Evolutionary conservation across 768 basidiomycete genomes (phyloP).

Genomic region (Tricholoma matsutake): DNA sequence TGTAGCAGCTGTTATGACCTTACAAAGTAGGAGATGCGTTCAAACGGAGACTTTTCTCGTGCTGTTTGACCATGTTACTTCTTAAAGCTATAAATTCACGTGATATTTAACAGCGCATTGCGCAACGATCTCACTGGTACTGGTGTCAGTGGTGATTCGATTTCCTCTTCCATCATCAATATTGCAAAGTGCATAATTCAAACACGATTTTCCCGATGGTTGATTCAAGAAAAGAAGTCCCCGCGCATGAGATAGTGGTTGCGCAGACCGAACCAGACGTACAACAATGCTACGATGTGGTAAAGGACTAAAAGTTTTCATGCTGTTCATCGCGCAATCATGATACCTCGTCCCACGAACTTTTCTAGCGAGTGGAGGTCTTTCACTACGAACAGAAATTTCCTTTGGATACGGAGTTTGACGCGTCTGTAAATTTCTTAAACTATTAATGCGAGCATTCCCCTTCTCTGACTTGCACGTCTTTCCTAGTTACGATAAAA

Average conservation of each 20-base stretch:
- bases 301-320: slow-evolving; percentile 16
- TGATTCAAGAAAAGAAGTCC: slow-evolving; percentile 13
- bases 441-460: background rate
- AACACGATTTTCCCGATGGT: background rate
- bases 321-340: background rate
- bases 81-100: slow-evolving; percentile 5
- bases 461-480: background rate
- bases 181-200: background rate
- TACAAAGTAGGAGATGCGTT: background rate
- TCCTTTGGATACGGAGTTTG: slow-evolving; percentile 70
- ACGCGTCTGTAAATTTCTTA: slow-evolving; percentile 47
- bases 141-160: too few relatives aligned
- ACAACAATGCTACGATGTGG: slow-evolving; percentile 66
- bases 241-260: slow-evolving; percentile 58
- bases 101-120: too few relatives aligned
- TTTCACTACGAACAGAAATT: slow-evolving; percentile 70
- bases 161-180: background rate
- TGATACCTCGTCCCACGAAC: background rate
- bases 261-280: slow-evolving; percentile 45
- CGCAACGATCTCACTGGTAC: too few relatives aligned
- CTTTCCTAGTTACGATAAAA: slow-evolving; percentile 52
- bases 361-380: slow-evolving; percentile 44
- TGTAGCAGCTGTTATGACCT: slow-evolving; percentile 12
- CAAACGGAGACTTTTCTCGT: slow-evolving; percentile 8
- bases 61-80: slow-evolving; percentile 12